Evolutionary conservation across 768 basidiomycete species (phyloP), one percentile per base, ranked within the genome.

Genomic region (Lactifluus rugatus): DNA sequence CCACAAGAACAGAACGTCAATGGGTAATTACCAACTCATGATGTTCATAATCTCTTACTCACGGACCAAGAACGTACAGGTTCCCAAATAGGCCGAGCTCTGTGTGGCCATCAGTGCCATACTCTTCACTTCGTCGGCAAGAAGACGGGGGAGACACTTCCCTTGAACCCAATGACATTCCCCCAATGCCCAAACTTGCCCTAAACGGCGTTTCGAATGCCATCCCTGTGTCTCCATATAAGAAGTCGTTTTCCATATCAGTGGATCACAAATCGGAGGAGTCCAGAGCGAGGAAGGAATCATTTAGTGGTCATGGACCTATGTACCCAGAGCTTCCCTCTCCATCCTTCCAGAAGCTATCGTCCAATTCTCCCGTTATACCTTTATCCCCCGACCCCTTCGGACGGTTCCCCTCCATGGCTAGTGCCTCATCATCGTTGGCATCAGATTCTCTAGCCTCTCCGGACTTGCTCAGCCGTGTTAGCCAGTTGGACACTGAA

Each of bases 361-460:
- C 63, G 31, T 60, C 72, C 9, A 75, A 75, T 42, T 82, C 83
- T 1, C 84, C 86, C 21, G 66, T 84, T n/a, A 86, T 90, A 55
- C 89, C 89, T 39, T 73, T 89, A n/a, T 87, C 87, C 10, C 86
- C 89, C 8, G 89, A 91, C 71, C 89, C 89, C 26, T 90, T 91
- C 66, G 83, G 84, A 11, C 78, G 87, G 26, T 84, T 79, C 65
- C 76, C 87, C 32, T 88, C 86, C 2, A 64, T 51, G 11, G 26
- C 58, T 28, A 23, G 19, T 13, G 45, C 60, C 32, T 42, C 54
- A 2, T 32, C 54, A 23, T 25, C n/a, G 23, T 37, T 48, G 36
- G 26, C 21, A 25, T 56, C 63, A 28, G 28, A 49, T 26, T 21
- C 17, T n/a, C 55, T 41, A 47, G 57, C 36, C 37, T 41, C 51